A percentile compares a stretch with the other conserved stretches of the same genome.
phyloP scores from a whole-genome alignment of 2,329 filamentous ascomycete species.

The Didymosphaeria variabile region DNA sequence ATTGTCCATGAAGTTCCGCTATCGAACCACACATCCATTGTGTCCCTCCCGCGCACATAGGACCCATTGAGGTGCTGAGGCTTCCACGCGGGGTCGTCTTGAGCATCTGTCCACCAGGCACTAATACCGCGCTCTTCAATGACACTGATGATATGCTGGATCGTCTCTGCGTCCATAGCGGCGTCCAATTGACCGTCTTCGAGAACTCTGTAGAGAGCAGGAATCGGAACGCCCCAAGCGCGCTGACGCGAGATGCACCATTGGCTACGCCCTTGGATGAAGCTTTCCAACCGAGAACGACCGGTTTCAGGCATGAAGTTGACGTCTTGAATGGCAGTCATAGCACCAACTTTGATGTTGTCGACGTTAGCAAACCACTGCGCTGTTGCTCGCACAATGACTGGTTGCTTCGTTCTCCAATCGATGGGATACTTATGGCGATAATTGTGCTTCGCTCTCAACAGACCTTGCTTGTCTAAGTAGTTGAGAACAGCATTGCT shows the following conservation, averaged over 20 bases:
- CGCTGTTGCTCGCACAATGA: slow-evolving; percentile 89
- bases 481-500: slow-evolving; percentile 73
- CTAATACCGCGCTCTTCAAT: slow-evolving; percentile 83
- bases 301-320: slow-evolving; percentile 81
- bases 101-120: slow-evolving; percentile 89
- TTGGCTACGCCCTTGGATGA: slow-evolving; percentile 86
- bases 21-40: slow-evolving; percentile 99
- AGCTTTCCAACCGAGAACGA: slow-evolving; percentile 79
- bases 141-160: slow-evolving; percentile 83
- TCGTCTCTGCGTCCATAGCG: slow-evolving; percentile 79
- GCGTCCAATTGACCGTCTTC: slow-evolving; percentile 69
- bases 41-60: slow-evolving; percentile 84
- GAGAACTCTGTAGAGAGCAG: slow-evolving; percentile 76
- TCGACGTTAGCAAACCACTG: slow-evolving; percentile 98
- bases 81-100: slow-evolving; percentile 81
- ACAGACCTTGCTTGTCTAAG: slow-evolving; percentile 60
- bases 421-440: slow-evolving; percentile 97
- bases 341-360: slow-evolving; percentile 77
- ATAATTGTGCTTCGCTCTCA: slow-evolving; percentile 76
- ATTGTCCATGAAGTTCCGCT: slow-evolving; percentile 91
- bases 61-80: slow-evolving; percentile 67
- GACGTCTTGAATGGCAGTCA: slow-evolving; percentile 75
- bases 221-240: slow-evolving; percentile 96
- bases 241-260: slow-evolving; percentile 98
- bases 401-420: slow-evolving; percentile 93